A percentile compares a stretch with the other conserved stretches of the same genome.
Evolutionary conservation across 1,284 basidiomycete species (phyloP).

Genomic region (Athelia sp.): DNA sequence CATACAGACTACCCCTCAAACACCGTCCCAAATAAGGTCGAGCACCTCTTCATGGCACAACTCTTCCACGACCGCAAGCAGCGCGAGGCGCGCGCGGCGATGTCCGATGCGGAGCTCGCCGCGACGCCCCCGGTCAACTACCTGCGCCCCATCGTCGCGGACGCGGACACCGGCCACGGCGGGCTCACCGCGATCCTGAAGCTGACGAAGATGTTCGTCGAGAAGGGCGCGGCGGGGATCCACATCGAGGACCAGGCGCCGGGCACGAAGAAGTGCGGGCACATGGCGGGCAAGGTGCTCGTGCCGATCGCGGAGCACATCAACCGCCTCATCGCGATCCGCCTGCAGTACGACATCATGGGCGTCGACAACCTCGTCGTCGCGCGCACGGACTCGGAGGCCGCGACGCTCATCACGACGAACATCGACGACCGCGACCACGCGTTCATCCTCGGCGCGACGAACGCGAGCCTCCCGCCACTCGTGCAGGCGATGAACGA

Average conservation of each 20-base stretch:
- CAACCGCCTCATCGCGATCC: slow-evolving; percentile 73
- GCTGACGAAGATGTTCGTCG: slow-evolving; percentile 76
- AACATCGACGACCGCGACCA: slow-evolving; percentile 98
- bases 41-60: slow-evolving; percentile 85
- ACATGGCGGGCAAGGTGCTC: slow-evolving; percentile 81
- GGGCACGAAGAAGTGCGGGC: slow-evolving; percentile 84
- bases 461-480: slow-evolving; percentile 66
- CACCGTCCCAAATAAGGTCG: slow-evolving; percentile 91
- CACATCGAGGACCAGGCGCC: slow-evolving; percentile 85
- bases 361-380: slow-evolving; percentile 67
- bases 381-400: slow-evolving; percentile 83
- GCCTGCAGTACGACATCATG: slow-evolving; percentile 62
- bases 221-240: slow-evolving; percentile 77
- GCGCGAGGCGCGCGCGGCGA: slow-evolving; percentile 65
- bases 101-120: slow-evolving; percentile 74
- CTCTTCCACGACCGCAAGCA: slow-evolving; percentile 88
- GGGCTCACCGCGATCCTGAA: slow-evolving; percentile 79
- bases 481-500: slow-evolving; percentile 81
- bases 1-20: slow-evolving; percentile 84
- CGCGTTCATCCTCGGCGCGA: slow-evolving; percentile 91
- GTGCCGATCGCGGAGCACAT: slow-evolving; percentile 77
- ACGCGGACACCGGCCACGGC: slow-evolving; percentile 84
- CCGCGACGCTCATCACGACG: slow-evolving; percentile 93
- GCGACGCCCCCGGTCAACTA: slow-evolving; percentile 61
- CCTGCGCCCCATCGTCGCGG: slow-evolving; percentile 71